Conservation (phyloP, 805 yeast genomes). For the Ogataea salicorniae region DNA sequence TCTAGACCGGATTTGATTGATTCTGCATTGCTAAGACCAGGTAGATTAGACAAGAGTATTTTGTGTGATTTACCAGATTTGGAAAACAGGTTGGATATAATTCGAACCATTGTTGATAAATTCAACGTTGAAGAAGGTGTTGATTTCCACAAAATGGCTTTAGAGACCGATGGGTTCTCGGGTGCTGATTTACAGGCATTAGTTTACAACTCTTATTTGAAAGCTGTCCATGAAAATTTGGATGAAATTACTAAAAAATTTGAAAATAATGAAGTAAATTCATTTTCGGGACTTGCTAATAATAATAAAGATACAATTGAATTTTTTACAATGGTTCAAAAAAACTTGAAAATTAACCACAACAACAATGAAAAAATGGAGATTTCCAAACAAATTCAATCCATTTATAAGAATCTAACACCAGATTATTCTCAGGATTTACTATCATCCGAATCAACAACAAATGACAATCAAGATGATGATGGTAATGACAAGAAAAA, state of each 20-base stretch:
- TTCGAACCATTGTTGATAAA: constrained; percentile 53
- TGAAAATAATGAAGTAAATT: constrained; percentile 5
- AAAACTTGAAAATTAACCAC: not conserved
- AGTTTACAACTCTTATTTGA: constrained; percentile 84
- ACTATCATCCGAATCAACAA: constrained; percentile 21
- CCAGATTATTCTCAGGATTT: constrained; percentile 35
- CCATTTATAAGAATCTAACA: constrained; percentile 15
- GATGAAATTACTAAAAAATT: constrained; percentile 37
- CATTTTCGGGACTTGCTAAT: constrained; percentile 2
- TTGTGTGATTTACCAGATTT: constrained; percentile 80
- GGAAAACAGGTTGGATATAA: constrained; percentile 69
- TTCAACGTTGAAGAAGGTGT: constrained; percentile 54
- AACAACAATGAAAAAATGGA: constrained; percentile 5
- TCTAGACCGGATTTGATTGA: constrained; percentile 94
- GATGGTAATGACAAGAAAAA: constrained; percentile 10
- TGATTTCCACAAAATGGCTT: constrained; percentile 51
- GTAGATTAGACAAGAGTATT: constrained; percentile 88
- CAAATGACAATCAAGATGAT: constrained; percentile 9
- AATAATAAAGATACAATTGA: constrained; percentile 11
- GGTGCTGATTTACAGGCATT: constrained; percentile 96
- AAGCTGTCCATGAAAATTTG: constrained; percentile 72
- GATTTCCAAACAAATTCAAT: constrained; percentile 17
- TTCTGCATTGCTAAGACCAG: constrained; percentile 91
- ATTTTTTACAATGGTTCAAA: constrained; percentile 18
- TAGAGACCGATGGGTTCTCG: constrained; percentile 67